Evolutionary conservation across 75 land plant species (phyloP).

Genomic region (Gnetum montanum): DNA sequence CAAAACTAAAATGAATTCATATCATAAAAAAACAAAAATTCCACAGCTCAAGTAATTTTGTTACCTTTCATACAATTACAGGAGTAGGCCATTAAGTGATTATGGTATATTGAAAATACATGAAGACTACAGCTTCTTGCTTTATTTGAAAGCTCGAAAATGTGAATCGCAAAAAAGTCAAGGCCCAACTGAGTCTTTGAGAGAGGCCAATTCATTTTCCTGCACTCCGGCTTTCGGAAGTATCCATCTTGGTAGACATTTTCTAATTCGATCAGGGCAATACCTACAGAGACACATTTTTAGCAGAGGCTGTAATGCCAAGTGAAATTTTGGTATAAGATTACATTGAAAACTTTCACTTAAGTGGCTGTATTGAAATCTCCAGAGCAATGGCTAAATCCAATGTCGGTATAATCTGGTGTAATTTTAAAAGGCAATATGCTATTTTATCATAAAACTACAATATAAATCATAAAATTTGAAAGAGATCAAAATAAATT

Average conservation of each 20-base stretch:
- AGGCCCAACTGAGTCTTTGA: conserved; percentile 36
- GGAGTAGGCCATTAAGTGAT: no score
- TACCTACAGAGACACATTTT: conserved; percentile 26
- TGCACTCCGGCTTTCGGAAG: conserved; percentile 29
- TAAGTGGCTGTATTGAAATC: no score
- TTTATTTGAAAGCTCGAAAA: not conserved
- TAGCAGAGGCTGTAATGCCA: not conserved
- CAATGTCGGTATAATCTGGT: not conserved
- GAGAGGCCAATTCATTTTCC: conserved; percentile 61
- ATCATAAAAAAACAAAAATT: no score
- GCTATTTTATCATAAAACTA: no score
- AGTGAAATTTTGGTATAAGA: not conserved
- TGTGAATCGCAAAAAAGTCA: not conserved
- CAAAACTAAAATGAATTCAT: no score
- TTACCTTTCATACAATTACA: no score
- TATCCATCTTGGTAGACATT: conserved; percentile 36
- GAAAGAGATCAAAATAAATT: no score
- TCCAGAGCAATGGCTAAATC: not conserved
- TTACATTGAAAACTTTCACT: no score
- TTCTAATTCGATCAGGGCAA: conserved; percentile 56
- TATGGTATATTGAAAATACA: no score
- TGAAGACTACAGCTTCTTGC: no score
- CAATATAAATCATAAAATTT: no score
- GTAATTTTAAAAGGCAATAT: not conserved
- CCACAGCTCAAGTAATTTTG: no score